Percentiles rank a stretch among this genome's conserved stretches.
phyloP scores from a whole-genome alignment of 768 basidiomycete genomes.

The Suillus weaverae region DNA sequence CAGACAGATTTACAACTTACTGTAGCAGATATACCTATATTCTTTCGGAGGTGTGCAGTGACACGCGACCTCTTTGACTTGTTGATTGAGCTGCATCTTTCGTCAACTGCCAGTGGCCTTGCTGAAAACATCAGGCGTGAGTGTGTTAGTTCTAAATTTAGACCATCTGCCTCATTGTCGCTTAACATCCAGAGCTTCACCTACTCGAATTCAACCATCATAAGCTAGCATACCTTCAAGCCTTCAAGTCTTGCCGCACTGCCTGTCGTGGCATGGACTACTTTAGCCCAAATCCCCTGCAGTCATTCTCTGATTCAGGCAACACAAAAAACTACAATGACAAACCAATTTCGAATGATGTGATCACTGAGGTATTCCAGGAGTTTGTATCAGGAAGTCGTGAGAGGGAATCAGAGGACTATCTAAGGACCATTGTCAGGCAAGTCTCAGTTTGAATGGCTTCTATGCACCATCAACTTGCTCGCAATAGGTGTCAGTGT shows the following conservation, averaged over 20 bases:
- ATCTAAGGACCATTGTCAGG: background rate
- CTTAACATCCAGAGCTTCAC: constrained; percentile 20
- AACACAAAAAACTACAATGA: constrained; percentile 8
- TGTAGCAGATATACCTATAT: constrained; percentile 20
- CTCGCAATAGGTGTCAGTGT: constrained; percentile 7
- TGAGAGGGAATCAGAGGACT: background rate
- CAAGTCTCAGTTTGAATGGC: background rate
- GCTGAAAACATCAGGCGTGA: constrained; percentile 24
- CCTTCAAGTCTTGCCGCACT: background rate
- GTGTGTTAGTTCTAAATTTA: background rate
- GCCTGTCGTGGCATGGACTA: background rate
- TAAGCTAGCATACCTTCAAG: constrained; percentile 16
- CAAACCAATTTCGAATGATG: constrained; percentile 17
- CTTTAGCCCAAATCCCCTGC: background rate
- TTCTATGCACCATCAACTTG: no score
- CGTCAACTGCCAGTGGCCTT: constrained; percentile 18
- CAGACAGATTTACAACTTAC: background rate
- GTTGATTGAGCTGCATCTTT: constrained; percentile 22
- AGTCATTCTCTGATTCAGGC: background rate
- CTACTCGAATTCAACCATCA: constrained; percentile 19
- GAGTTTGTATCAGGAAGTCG: constrained; percentile 11
- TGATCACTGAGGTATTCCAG: constrained; percentile 20
- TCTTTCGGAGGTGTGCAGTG: constrained; percentile 18
- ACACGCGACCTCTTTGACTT: constrained; percentile 25
- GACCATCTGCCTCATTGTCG: background rate